Evolutionary conservation across 176 grass and related monocot genomes (phyloP).

Genomic region (Pharus latifolius): DNA sequence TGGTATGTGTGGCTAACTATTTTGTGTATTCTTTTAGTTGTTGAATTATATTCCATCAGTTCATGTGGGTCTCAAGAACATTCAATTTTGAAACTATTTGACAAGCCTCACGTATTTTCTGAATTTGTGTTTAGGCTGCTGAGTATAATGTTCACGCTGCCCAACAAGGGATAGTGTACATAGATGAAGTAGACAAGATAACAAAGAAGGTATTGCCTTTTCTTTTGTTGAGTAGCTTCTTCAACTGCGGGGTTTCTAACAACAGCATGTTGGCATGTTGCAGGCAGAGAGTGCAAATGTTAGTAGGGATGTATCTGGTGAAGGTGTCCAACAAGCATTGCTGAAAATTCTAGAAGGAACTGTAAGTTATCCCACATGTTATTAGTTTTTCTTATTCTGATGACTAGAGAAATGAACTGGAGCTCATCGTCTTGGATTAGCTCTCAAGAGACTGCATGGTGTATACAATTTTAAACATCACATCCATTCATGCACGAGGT

Average conservation of each 20-base stretch:
- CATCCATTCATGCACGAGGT: not conserved
- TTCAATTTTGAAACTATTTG: not conserved
- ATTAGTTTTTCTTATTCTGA: not conserved
- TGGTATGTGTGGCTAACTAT: slow-evolving; percentile 46
- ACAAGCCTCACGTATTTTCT: not conserved
- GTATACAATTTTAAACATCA: not conserved
- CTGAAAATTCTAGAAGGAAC: slow-evolving; percentile 99
- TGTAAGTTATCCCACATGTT: slow-evolving; percentile 48
- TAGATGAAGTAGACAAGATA: slow-evolving; percentile 99
- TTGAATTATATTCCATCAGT: not conserved
- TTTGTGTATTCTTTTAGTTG: not conserved
- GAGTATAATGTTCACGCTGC: slow-evolving; percentile 94
- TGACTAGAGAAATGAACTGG: not conserved
- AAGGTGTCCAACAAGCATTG: slow-evolving; percentile 98
- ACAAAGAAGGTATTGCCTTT: slow-evolving; percentile 62
- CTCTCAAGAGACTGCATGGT: not conserved
- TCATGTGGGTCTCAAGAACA: not conserved
- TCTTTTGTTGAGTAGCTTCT: not conserved
- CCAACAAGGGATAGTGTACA: slow-evolving; percentile 98
- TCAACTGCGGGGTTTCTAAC: not conserved
- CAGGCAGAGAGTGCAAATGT: slow-evolving; percentile 86
- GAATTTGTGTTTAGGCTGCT: slow-evolving; percentile 54
- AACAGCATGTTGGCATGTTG: slow-evolving; percentile 8
- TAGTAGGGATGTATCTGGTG: slow-evolving; percentile 97
- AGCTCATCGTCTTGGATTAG: not conserved